These are phyloP conservation scores for Glycyrrhiza uralensis DNA, from an alignment of 306 rosid genomes.

Conservation along the genomic window DNA sequence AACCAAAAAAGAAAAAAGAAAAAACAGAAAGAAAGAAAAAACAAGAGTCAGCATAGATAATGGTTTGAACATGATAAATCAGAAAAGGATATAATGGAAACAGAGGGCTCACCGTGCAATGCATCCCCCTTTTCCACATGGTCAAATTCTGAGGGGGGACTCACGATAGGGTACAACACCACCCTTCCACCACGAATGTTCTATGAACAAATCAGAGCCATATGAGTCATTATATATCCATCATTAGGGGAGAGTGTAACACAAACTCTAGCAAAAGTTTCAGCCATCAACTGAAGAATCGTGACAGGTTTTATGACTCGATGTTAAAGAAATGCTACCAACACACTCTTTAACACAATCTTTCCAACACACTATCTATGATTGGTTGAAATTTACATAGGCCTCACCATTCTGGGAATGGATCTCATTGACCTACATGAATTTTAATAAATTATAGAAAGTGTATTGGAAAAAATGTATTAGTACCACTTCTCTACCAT, in stretches of 20 bases:
- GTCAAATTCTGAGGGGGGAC: slow-evolving; percentile 52
- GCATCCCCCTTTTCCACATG: slow-evolving; percentile 67
- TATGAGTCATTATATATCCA: not conserved
- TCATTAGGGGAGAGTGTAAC: not conserved
- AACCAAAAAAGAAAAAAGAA: not conserved
- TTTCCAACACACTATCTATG: too few species aligned
- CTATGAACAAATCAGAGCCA: slow-evolving; percentile 28
- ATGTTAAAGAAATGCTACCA: too few species aligned
- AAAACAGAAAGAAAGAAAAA: not conserved
- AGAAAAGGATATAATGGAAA: not conserved
- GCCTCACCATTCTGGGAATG: too few species aligned
- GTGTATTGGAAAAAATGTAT: too few species aligned
- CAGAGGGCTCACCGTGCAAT: slow-evolving; percentile 45
- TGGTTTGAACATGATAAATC: not conserved
- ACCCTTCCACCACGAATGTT: slow-evolving; percentile 58
- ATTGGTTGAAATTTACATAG: too few species aligned
- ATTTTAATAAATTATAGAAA: too few species aligned
- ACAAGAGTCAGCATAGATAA: not conserved
- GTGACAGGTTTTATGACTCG: not conserved
- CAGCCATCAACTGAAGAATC: not conserved
- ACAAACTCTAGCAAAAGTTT: too few species aligned
- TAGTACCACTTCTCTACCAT: too few species aligned
- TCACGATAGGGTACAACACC: slow-evolving; percentile 35
- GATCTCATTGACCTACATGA: too few species aligned
- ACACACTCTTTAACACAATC: too few species aligned